phyloP scores from a whole-genome alignment of 495 filamentous ascomycete genomes.

The Lepraria neglecta region DNA sequence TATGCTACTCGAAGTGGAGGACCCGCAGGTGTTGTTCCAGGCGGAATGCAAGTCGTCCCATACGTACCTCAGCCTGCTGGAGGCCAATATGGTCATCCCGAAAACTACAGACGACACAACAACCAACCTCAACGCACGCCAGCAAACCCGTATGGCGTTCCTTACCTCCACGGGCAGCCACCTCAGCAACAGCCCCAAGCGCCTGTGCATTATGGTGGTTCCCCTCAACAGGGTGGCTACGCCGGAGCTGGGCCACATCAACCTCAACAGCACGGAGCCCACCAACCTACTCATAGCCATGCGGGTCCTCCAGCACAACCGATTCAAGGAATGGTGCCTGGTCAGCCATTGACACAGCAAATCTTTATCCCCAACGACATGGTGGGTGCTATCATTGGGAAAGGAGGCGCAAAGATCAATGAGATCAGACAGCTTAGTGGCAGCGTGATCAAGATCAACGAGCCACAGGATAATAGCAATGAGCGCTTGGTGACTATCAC shows the following conservation, averaged over 20 bases:
- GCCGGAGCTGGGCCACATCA: conserved; percentile 71
- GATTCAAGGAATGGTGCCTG: conserved; percentile 68
- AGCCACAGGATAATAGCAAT: conserved; percentile 97
- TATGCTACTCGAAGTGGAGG: conserved; percentile 94
- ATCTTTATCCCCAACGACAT: conserved; percentile 99
- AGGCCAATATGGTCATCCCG: conserved; percentile 85
- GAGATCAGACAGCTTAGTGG: conserved; percentile 95
- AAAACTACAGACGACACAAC: conserved; percentile 69
- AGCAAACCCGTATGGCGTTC: conserved; percentile 61
- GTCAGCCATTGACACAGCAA: conserved; percentile 89
- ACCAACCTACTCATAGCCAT: conserved; percentile 54
- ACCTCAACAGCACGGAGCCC: conserved; percentile 53
- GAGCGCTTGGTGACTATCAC: conserved; percentile 96
- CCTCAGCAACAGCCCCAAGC: conserved; percentile 53
- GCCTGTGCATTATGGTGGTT: conserved; percentile 62
- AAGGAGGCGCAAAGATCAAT: conserved; percentile 98
- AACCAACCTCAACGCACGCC: conserved; percentile 59
- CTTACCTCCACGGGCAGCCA: conserved; percentile 61
- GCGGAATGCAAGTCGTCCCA: conserved; percentile 95
- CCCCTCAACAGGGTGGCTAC: conserved; percentile 59
- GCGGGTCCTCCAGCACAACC: conserved; percentile 56
- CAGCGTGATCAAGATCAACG: conserved; percentile 99
- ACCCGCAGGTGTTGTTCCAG: conserved; percentile 84
- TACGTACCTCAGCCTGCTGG: conserved; percentile 89
- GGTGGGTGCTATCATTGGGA: conserved; percentile 98